Evolutionary conservation across 73 alveolate genomes (phyloP).

Genomic region (Uronychia setigera): DNA sequence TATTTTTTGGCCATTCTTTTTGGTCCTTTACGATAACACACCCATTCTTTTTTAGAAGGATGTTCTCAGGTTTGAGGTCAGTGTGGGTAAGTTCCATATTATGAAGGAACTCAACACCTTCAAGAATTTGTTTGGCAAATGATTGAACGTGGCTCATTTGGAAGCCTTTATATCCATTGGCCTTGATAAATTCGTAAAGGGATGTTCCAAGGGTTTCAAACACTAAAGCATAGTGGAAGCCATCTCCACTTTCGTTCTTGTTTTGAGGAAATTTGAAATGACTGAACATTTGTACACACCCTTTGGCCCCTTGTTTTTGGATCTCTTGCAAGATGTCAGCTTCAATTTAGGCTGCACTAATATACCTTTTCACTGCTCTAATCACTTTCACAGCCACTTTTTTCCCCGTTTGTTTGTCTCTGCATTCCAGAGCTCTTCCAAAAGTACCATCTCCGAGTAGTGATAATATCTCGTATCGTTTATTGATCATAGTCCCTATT

Average conservation of each 20-base stretch:
- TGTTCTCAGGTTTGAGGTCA: conserved; percentile 97
- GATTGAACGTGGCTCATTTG: conserved; percentile 75
- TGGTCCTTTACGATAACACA: conserved; percentile 36
- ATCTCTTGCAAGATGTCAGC: conserved; percentile 79
- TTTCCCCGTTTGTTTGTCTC: conserved; percentile 39
- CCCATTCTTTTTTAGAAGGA: conserved; percentile 75
- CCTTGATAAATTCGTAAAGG: conserved; percentile 87
- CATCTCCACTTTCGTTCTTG: conserved; percentile 6
- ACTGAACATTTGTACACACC: conserved; percentile 55
- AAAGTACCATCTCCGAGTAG: conserved; percentile 97
- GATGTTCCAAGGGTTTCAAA: conserved; percentile 94
- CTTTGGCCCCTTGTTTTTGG: conserved; percentile 27
- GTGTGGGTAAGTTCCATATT: conserved; percentile 91
- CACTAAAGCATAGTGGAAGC: conserved; percentile 60
- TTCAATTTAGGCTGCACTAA: conserved; percentile 92
- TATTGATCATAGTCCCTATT: neutral
- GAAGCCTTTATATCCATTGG: conserved; percentile 85
- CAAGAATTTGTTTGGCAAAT: conserved; percentile 82
- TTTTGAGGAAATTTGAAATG: conserved; percentile 54
- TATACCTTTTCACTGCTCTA: conserved; percentile 88
- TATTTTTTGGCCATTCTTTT: conserved; percentile 65
- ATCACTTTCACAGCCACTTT: conserved; percentile 86
- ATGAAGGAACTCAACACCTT: conserved; percentile 79
- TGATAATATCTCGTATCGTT: conserved; percentile 57
- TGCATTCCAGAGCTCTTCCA: conserved; percentile 88